Evolutionary conservation across 225 moss, liverwort and hornwort genomes (phyloP).

Genomic region (Anthoceros angustus): DNA sequence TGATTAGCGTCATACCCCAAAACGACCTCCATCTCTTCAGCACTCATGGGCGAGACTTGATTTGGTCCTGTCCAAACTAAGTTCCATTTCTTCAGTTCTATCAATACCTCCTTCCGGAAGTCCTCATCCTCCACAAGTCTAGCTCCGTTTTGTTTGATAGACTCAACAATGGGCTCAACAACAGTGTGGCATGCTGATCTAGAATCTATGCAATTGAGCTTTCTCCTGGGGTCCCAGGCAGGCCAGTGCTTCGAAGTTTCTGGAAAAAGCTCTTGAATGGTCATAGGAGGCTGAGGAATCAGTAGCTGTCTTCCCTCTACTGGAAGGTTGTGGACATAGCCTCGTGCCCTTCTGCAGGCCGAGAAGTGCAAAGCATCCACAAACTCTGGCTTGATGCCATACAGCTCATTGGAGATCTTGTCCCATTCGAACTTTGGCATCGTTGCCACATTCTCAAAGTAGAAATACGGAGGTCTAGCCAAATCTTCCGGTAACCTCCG

Average conservation of each 20-base stretch:
- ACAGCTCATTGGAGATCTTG: slow-evolving; percentile 41
- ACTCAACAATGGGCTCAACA: slow-evolving; percentile 24
- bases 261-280: slow-evolving; percentile 50
- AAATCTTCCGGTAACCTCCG: slow-evolving; percentile 36
- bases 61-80: slow-evolving; percentile 36
- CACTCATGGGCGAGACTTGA: background rate
- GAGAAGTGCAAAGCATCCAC: slow-evolving; percentile 73
- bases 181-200: slow-evolving; percentile 39
- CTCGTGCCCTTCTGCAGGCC: slow-evolving; percentile 52
- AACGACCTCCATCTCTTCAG: background rate
- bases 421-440: slow-evolving; percentile 68
- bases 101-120: slow-evolving; percentile 20
- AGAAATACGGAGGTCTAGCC: slow-evolving; percentile 55
- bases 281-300: slow-evolving; percentile 42
- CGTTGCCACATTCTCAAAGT: slow-evolving; percentile 64
- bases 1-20: slow-evolving; percentile 59
- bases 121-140: slow-evolving; percentile 7
- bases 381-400: slow-evolving; percentile 60
- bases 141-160: slow-evolving; percentile 12
- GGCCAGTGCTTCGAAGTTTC: slow-evolving; percentile 50
- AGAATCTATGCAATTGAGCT: slow-evolving; percentile 53
- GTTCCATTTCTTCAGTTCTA: slow-evolving; percentile 49
- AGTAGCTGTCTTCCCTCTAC: slow-evolving; percentile 52
- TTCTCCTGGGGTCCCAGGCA: slow-evolving; percentile 45
- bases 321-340: slow-evolving; percentile 74